Evolutionary conservation across 108 stramenopile genomes (phyloP).

Genomic region (Stephanodiscus triporus): DNA sequence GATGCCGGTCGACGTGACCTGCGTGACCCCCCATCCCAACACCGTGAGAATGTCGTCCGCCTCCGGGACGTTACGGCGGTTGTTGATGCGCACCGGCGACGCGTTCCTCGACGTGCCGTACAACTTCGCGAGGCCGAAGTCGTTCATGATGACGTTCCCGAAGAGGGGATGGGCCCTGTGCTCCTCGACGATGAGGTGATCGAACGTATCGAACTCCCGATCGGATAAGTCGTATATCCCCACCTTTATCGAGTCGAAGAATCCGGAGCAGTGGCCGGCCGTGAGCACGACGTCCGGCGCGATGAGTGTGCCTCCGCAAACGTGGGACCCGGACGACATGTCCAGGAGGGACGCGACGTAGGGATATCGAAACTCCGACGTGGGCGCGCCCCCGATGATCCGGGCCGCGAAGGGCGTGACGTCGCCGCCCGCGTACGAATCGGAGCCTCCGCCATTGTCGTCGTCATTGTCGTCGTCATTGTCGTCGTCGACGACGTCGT

Average conservation of each 20-base stretch:
- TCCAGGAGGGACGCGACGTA: conserved; percentile 44
- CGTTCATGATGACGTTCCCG: conserved; percentile 35
- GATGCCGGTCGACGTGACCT: background rate
- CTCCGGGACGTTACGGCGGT: conserved; percentile 1
- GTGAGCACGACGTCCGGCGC: conserved; percentile 62
- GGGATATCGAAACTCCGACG: conserved; percentile 39
- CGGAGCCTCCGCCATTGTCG: too few species aligned
- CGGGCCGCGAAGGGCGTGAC: conserved; percentile 5
- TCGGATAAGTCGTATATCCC: conserved; percentile 18
- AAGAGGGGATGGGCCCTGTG: conserved; percentile 33
- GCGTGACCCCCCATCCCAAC: conserved; percentile 40
- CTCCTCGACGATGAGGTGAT: conserved; percentile 30
- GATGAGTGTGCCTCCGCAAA: conserved; percentile 55
- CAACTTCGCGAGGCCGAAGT: conserved; percentile 45
- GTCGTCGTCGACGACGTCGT: background rate
- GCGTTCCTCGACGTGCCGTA: conserved; percentile 13
- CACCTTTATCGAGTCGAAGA: conserved; percentile 23
- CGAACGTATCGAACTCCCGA: conserved; percentile 13
- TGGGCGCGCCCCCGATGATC: conserved; percentile 52
- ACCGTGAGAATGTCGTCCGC: conserved; percentile 29
- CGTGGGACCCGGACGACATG: background rate
- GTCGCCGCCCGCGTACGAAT: background rate
- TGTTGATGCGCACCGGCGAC: conserved; percentile 28
- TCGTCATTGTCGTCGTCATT: too few species aligned
- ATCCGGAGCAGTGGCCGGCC: conserved; percentile 53